Conservation (phyloP, 2,329 filamentous ascomycete genomes). For the Raffaelea deltoideospora region DNA sequence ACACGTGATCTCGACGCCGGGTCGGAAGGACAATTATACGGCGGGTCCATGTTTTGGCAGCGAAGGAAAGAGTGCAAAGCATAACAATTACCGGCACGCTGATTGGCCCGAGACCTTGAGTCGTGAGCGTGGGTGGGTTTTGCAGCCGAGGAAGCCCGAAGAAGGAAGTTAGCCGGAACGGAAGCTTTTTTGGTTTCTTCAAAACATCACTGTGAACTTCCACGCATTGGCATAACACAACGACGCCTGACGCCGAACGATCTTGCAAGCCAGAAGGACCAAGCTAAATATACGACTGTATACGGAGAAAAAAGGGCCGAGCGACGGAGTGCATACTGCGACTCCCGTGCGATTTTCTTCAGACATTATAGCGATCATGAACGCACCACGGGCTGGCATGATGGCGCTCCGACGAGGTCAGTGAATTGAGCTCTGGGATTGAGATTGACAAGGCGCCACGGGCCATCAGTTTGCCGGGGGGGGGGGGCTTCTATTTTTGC, state of each 20-base stretch:
- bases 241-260: constrained; percentile 3
- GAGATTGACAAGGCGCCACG: no score
- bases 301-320: no score
- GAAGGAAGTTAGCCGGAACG: background rate
- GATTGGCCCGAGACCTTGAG: constrained; percentile 8
- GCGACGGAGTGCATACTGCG: no score
- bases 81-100: constrained; percentile 7
- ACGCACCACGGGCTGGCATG: constrained; percentile 40
- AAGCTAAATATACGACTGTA: background rate
- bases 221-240: background rate
- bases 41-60: background rate
- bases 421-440: no score
- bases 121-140: no score
- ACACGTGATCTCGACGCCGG: constrained; percentile 8
- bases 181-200: background rate
- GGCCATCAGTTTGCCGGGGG: no score
- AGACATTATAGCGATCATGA: constrained; percentile 34
- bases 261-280: constrained; percentile 3
- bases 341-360: no score
- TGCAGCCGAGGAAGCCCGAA: constrained; percentile 26
- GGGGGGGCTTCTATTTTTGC: no score
- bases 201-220: background rate
- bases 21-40: constrained; percentile 8
- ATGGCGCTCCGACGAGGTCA: constrained; percentile 44
- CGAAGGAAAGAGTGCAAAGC: constrained; percentile 4